A percentile compares a stretch with the other conserved stretches of the same genome.
Conservation (phyloP, 352 stramenopile genomes). For the Phytophthora podocarpi region DNA sequence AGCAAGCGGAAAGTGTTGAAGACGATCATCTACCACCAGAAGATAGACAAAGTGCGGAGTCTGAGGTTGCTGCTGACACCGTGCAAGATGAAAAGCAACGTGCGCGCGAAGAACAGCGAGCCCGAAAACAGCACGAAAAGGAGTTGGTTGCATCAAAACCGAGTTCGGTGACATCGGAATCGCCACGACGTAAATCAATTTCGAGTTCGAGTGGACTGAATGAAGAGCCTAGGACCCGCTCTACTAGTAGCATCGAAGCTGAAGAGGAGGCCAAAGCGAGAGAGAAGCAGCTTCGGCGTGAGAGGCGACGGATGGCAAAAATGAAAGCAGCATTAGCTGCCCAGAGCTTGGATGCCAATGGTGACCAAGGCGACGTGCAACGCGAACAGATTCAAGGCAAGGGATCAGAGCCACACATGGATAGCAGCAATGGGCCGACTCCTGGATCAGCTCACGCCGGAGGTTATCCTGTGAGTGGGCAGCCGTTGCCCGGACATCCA, state of each 20-base stretch:
- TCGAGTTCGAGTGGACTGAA: conserved; percentile 4
- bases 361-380: not conserved
- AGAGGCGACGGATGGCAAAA: conserved; percentile 41
- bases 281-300: conserved; percentile 40
- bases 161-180: conserved; percentile 15
- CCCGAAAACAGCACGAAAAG: conserved; percentile 25
- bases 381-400: not conserved
- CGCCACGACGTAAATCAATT: conserved; percentile 11
- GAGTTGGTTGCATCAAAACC: conserved; percentile 15
- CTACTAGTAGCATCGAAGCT: conserved; percentile 15
- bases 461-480: conserved; percentile 12
- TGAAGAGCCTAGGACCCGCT: conserved; percentile 9
- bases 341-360: conserved; percentile 29
- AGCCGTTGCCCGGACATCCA: conserved; percentile 12
- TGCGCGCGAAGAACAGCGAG: conserved; percentile 22
- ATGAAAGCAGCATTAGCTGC: conserved; percentile 44
- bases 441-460: not conserved
- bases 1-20: conserved; percentile 3
- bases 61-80: not conserved
- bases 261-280: conserved; percentile 26
- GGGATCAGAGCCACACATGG: not conserved
- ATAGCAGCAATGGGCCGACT: conserved; percentile 10
- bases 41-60: not conserved
- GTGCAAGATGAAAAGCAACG: conserved; percentile 23
- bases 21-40: conserved; percentile 2